Percentiles rank a stretch among this genome's conserved stretches.
Evolutionary conservation across 805 yeast genomes (phyloP).

Genomic region (Blastobotrys muscicola): DNA sequence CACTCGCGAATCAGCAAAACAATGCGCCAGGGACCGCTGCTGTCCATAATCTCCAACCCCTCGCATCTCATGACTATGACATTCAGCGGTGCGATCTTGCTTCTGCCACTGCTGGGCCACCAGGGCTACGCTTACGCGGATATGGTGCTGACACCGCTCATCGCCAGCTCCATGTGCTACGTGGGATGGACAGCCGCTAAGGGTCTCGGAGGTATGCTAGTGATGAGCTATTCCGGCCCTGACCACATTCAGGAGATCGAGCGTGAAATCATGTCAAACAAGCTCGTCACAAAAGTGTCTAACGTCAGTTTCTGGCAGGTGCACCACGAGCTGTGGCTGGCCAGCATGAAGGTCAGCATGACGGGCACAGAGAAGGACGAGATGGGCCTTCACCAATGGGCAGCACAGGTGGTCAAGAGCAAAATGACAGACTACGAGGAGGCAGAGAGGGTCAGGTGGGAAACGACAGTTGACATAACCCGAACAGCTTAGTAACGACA

Average conservation of each 20-base stretch:
- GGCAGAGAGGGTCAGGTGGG: constrained; percentile 1
- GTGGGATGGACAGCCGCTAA: constrained; percentile 33
- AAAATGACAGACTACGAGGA: constrained; percentile 10
- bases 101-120: constrained; percentile 24
- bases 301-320: constrained; percentile 35
- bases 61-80: constrained; percentile 25
- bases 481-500: not conserved
- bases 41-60: constrained; percentile 21
- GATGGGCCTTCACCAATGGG: constrained; percentile 23
- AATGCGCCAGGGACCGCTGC: constrained; percentile 12
- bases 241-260: constrained; percentile 25
- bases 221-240: constrained; percentile 33
- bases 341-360: constrained; percentile 27
- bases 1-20: constrained; percentile 25
- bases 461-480: constrained; percentile 2
- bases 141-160: constrained; percentile 27
- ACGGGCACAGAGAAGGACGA: constrained; percentile 27
- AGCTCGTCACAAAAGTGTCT: constrained; percentile 23
- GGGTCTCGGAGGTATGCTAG: constrained; percentile 34
- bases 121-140: constrained; percentile 24
- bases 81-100: constrained; percentile 24
- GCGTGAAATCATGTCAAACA: constrained; percentile 18
- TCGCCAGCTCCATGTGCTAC: constrained; percentile 32
- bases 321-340: constrained; percentile 34
- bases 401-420: constrained; percentile 20